Percentiles rank a stretch among this genome's conserved stretches.
Evolutionary conservation across 371 early-diverging fungal genomes (phyloP).

Genomic region (Rhizopus microsporus): DNA sequence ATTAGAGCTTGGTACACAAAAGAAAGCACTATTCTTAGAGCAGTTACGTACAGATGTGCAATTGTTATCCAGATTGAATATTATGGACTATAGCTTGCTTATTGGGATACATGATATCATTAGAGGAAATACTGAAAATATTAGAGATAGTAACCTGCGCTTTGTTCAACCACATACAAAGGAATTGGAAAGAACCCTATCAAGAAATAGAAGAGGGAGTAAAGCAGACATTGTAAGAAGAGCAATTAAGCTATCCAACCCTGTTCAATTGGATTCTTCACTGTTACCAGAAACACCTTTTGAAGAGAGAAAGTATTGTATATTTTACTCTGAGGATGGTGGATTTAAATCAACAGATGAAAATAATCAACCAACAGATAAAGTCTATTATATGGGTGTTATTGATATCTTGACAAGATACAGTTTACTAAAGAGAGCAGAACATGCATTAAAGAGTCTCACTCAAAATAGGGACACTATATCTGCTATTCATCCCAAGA

Average conservation of each 20-base stretch:
- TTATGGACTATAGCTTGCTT: constrained; percentile 97
- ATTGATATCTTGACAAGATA: constrained; percentile 97
- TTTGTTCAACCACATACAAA: constrained; percentile 30
- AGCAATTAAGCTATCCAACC: constrained; percentile 67
- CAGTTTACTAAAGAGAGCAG: constrained; percentile 79
- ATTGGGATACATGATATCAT: constrained; percentile 88
- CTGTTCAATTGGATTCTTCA: constrained; percentile 60
- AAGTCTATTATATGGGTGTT: constrained; percentile 90
- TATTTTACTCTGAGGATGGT: constrained; percentile 90
- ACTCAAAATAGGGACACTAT: constrained; percentile 77
- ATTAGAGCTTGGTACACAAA: constrained; percentile 80
- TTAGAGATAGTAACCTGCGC: constrained; percentile 64
- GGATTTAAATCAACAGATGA: constrained; percentile 84
- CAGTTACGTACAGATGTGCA: constrained; percentile 84
- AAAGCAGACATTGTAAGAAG: constrained; percentile 68
- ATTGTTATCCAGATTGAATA: constrained; percentile 74
- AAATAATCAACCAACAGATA: constrained; percentile 58
- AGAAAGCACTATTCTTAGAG: constrained; percentile 67
- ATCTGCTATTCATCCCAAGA: constrained; percentile 83
- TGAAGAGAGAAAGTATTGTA: constrained; percentile 65
- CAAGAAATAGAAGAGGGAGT: constrained; percentile 39
- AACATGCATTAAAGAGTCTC: constrained; percentile 84
- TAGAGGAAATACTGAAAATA: constrained; percentile 81
- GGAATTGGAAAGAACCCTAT: constrained; percentile 4
- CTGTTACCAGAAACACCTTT: constrained; percentile 48